These are phyloP conservation scores for Talaromyces sp. DNA, from an alignment of 2,329 filamentous ascomycete genomes.

Conservation along the genomic window DNA sequence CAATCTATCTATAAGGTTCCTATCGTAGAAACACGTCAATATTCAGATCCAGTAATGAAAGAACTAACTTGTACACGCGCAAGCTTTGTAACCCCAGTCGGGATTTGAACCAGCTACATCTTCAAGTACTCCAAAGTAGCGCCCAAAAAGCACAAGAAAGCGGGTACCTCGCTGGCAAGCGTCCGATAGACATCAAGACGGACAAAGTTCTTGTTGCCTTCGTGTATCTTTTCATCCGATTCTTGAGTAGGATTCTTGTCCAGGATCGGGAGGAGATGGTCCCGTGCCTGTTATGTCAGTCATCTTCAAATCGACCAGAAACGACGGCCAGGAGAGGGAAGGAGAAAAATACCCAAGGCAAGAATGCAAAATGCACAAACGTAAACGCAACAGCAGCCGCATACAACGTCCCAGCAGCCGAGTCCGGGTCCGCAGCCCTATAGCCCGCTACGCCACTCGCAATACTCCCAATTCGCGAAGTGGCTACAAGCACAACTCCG, in stretches of 20 bases:
- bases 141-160: slow-evolving; percentile 12
- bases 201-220: neutral
- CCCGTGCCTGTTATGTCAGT: neutral
- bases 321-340: too few relatives aligned
- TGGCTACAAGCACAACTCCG: neutral
- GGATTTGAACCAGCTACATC: neutral
- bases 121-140: slow-evolving; percentile 7
- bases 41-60: too few relatives aligned
- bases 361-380: slow-evolving; percentile 7
- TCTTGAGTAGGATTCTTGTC: neutral
- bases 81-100: too few relatives aligned
- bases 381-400: slow-evolving; percentile 6
- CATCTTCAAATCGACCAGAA: too few relatives aligned
- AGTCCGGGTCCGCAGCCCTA: slow-evolving; percentile 3
- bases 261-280: neutral
- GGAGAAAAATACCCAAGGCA: neutral
- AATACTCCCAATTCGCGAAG: slow-evolving; percentile 5
- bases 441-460: slow-evolving; percentile 8
- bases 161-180: slow-evolving; percentile 5
- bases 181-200: slow-evolving; percentile 1
- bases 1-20: neutral
- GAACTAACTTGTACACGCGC: too few relatives aligned
- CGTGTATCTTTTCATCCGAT: slow-evolving; percentile 5
- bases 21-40: neutral
- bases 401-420: neutral